These are phyloP conservation scores for Nannizziopsis arthrosporioides DNA, from an alignment of 2,329 filamentous ascomycete species.

Conservation along the genomic window DNA sequence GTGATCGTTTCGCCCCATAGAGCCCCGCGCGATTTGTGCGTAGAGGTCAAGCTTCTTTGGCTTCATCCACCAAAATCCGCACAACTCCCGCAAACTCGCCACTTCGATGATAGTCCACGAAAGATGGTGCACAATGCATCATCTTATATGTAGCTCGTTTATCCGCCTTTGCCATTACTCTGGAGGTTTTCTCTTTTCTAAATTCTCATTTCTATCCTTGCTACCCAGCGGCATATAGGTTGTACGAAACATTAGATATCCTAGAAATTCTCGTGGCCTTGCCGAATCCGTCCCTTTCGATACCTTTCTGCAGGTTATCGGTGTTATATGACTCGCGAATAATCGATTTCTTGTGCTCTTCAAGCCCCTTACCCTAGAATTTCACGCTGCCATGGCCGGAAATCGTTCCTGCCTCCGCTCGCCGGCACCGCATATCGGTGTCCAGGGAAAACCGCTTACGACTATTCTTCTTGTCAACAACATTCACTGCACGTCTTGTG, in stretches of 20 bases:
- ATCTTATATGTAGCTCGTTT: constrained; percentile 1
- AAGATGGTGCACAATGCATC: not conserved
- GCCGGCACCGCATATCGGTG: not conserved
- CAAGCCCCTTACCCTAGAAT: too few relatives aligned
- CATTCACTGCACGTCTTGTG: constrained; percentile 40
- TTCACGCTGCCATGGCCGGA: too few relatives aligned
- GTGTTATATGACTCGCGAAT: too few relatives aligned
- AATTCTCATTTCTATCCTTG: too few relatives aligned
- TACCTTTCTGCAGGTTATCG: too few relatives aligned
- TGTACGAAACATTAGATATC: too few relatives aligned
- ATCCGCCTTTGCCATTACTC: too few relatives aligned
- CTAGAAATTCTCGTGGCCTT: too few relatives aligned
- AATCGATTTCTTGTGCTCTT: too few relatives aligned
- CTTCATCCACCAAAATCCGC: constrained; percentile 3
- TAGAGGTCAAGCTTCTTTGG: not conserved
- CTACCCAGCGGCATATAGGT: too few relatives aligned
- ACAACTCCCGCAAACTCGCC: constrained; percentile 12
- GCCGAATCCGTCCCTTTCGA: too few relatives aligned
- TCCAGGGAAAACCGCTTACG: constrained; percentile 12
- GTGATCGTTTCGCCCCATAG: not conserved
- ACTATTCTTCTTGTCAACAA: constrained; percentile 37
- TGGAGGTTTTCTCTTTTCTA: too few relatives aligned
- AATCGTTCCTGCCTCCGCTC: not conserved
- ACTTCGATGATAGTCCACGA: not conserved
- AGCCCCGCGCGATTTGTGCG: constrained; percentile 11